Conservation (phyloP, 257 asterid species). For the Ballota nigra region DNA sequence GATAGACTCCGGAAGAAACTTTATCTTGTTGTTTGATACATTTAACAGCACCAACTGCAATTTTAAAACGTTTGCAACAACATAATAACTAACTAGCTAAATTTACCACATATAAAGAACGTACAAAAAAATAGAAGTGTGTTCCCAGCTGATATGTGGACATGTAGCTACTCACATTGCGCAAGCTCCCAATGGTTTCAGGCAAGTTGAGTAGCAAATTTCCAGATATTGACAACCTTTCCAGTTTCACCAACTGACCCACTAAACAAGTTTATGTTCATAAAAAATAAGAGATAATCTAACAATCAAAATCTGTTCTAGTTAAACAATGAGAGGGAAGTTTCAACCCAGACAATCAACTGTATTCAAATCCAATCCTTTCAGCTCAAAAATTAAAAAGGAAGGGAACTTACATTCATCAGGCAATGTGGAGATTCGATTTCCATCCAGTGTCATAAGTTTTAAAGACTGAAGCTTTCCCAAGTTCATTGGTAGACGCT, state of each 20-base stretch:
- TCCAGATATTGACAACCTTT: constrained; percentile 73
- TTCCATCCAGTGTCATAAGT: constrained; percentile 79
- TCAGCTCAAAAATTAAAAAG: neutral
- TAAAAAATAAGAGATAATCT: constrained; percentile 4
- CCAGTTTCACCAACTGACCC: constrained; percentile 97
- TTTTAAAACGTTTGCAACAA: constrained; percentile 18
- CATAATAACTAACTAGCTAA: neutral
- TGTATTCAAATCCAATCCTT: constrained; percentile 4
- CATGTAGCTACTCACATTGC: constrained; percentile 68
- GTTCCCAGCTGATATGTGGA: neutral
- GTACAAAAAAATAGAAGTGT: neutral
- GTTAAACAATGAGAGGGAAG: constrained; percentile 10
- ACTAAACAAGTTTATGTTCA: constrained; percentile 45
- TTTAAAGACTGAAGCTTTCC: constrained; percentile 88
- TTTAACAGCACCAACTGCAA: constrained; percentile 87
- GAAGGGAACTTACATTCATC: constrained; percentile 71
- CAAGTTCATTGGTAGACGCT: constrained; percentile 76
- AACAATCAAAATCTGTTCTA: constrained; percentile 14
- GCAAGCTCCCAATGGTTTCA: constrained; percentile 97
- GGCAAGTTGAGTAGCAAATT: constrained; percentile 67
- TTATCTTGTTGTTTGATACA: constrained; percentile 81
- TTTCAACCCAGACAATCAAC: constrained; percentile 14
- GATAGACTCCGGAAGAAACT: constrained; percentile 83
- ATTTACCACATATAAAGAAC: neutral
- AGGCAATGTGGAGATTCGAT: constrained; percentile 73